phyloP scores from a whole-genome alignment of 768 basidiomycete genomes.

The Leccinum pellstonianum region DNA sequence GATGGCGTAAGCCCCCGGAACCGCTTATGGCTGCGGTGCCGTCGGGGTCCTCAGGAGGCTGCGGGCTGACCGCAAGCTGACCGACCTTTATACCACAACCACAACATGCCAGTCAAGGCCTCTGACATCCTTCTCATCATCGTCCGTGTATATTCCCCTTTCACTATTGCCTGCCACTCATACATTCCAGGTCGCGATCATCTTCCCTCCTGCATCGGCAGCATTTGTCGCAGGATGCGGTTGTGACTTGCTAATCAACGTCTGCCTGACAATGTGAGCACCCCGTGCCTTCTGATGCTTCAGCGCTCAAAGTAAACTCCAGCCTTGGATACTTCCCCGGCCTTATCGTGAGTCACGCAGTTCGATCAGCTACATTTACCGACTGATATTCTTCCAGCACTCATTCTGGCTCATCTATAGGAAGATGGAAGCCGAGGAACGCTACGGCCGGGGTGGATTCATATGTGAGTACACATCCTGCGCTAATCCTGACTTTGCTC shows the following conservation, averaged over 20 bases:
- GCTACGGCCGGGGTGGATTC: conserved; percentile 75
- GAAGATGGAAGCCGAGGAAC: conserved; percentile 85
- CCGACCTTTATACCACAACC: not conserved
- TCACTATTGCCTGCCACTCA: not conserved
- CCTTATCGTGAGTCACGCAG: conserved; percentile 39
- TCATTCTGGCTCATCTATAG: conserved; percentile 90
- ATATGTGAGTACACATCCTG: conserved; percentile 52
- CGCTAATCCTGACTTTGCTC: not conserved
- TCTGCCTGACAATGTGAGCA: conserved; percentile 70
- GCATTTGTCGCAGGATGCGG: conserved; percentile 78
- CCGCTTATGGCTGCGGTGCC: not conserved
- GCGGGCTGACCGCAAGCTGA: conserved; percentile 1
- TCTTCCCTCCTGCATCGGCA: conserved; percentile 81
- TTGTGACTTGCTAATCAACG: conserved; percentile 85
- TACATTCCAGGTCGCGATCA: conserved; percentile 62
- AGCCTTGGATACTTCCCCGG: conserved; percentile 81
- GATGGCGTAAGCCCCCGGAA: conserved; percentile 15
- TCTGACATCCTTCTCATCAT: conserved; percentile 81
- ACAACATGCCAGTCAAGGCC: conserved; percentile 43
- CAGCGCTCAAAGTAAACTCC: conserved; percentile 3
- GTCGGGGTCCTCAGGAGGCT: conserved; percentile 27
- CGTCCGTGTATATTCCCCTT: conserved; percentile 38
- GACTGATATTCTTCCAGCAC: conserved; percentile 42
- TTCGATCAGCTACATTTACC: not conserved
- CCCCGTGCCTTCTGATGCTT: not conserved